Evolutionary conservation across 2,329 filamentous ascomycete genomes (phyloP).

Genomic region (Cadophora sp.): DNA sequence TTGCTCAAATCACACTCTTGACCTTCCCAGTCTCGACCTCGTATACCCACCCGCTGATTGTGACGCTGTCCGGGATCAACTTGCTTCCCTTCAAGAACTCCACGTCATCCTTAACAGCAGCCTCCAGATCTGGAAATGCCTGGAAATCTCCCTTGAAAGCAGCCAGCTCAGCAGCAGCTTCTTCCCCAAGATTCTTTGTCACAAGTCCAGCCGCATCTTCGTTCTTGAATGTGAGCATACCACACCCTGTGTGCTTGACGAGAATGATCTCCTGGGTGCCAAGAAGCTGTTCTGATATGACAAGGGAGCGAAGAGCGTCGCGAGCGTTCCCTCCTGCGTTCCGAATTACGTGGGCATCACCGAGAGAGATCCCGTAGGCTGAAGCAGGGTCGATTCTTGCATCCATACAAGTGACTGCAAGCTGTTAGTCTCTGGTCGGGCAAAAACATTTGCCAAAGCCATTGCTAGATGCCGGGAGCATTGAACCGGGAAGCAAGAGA

Average conservation of each 20-base stretch:
- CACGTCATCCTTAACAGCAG: conserved; percentile 72
- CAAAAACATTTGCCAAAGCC: background rate
- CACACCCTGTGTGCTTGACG: conserved; percentile 63
- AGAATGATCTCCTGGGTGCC: conserved; percentile 75
- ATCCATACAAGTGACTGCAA: conserved; percentile 79
- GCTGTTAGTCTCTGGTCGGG: conserved; percentile 16
- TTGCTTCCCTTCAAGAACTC: conserved; percentile 63
- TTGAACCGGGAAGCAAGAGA: background rate
- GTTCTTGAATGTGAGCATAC: conserved; percentile 74
- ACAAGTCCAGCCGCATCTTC: conserved; percentile 61
- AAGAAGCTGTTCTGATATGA: conserved; percentile 81
- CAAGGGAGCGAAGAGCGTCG: conserved; percentile 75
- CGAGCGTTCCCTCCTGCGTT: conserved; percentile 72
- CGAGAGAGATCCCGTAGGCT: conserved; percentile 73
- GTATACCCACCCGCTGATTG: conserved; percentile 77
- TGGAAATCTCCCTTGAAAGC: conserved; percentile 36
- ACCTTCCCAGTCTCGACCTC: conserved; percentile 76
- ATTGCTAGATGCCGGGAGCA: background rate
- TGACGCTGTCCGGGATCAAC: conserved; percentile 64
- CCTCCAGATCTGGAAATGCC: conserved; percentile 65
- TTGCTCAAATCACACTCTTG: conserved; percentile 52
- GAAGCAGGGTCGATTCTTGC: conserved; percentile 72
- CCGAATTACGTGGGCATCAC: conserved; percentile 80
- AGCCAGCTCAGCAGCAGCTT: conserved; percentile 49
- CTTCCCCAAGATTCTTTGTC: conserved; percentile 59